These are phyloP conservation scores for Hypoxylon sp. DNA, from an alignment of 2,329 filamentous ascomycete genomes.

Conservation along the genomic window DNA sequence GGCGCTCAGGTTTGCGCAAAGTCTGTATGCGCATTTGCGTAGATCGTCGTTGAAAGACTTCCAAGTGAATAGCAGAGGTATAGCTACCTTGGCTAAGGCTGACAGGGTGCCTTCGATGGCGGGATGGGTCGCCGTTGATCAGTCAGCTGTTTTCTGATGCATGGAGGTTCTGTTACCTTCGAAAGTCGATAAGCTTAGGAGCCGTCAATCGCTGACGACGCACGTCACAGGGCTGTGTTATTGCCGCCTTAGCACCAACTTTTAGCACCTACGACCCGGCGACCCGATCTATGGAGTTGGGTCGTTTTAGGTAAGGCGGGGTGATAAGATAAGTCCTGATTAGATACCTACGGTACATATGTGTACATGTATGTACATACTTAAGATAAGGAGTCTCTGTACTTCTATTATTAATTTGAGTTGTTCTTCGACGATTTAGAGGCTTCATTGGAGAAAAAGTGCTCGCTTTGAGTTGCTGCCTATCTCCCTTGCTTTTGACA, in stretches of 20 bases:
- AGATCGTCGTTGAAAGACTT: conserved; percentile 13
- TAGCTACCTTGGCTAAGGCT: conserved; percentile 7
- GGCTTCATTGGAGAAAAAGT: not conserved
- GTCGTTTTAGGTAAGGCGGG: conserved; percentile 25
- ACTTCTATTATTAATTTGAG: not conserved
- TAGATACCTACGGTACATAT: not conserved
- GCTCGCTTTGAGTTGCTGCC: not conserved
- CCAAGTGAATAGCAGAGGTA: conserved; percentile 15
- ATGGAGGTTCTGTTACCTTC: conserved; percentile 37
- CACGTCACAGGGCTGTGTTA: conserved; percentile 34
- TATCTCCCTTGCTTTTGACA: too few species aligned
- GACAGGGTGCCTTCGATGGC: not conserved
- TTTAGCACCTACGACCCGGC: conserved; percentile 9
- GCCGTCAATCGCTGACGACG: conserved; percentile 23
- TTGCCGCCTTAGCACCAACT: conserved; percentile 24
- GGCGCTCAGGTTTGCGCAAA: conserved; percentile 33
- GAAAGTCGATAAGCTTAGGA: conserved; percentile 27
- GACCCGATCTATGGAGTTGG: conserved; percentile 4
- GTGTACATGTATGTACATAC: not conserved
- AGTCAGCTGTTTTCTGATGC: conserved; percentile 29
- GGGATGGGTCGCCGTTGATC: conserved; percentile 17
- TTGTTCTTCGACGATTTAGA: not conserved
- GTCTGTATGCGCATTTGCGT: conserved; percentile 42
- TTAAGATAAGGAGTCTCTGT: too few species aligned
- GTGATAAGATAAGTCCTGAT: conserved; percentile 12